Percentiles rank a stretch among this genome's conserved stretches.
Conservation (phyloP, 2,329 filamentous ascomycete genomes). For the Sporothrix mexicana region DNA sequence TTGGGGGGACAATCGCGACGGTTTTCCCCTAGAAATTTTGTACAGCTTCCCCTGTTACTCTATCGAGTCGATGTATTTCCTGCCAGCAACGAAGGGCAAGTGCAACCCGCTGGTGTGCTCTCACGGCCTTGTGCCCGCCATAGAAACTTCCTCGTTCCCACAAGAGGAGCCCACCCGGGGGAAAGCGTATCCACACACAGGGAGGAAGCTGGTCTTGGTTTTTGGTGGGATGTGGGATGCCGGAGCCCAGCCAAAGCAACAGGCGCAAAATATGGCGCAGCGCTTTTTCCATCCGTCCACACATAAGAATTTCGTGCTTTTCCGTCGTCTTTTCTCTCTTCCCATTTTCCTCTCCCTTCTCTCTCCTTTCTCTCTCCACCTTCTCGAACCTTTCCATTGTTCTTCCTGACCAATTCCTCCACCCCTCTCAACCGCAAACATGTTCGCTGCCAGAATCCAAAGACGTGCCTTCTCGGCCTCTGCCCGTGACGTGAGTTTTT, state of each 20-base stretch:
- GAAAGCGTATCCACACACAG: constrained; percentile 22
- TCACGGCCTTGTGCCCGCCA: constrained; percentile 7
- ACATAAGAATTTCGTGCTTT: constrained; percentile 29
- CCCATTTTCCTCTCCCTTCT: constrained; percentile 14
- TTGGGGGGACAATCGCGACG: not conserved
- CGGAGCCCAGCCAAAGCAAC: not conserved
- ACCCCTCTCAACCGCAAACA: constrained; percentile 51
- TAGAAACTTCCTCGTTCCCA: constrained; percentile 2
- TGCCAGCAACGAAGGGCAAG: constrained; percentile 1
- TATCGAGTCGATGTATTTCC: not conserved
- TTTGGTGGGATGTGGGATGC: constrained; percentile 16
- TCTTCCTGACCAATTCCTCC: constrained; percentile 1
- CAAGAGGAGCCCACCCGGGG: constrained; percentile 8
- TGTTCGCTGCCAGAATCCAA: constrained; percentile 78
- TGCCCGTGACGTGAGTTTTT: constrained; percentile 70
- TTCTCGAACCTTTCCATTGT: not conserved
- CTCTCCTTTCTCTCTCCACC: constrained; percentile 10
- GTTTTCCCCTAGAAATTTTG: not conserved
- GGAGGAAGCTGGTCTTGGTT: not conserved
- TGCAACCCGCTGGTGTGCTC: not conserved
- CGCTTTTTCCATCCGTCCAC: constrained; percentile 26
- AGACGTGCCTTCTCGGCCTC: constrained; percentile 82
- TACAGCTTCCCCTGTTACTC: constrained; percentile 5
- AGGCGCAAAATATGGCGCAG: constrained; percentile 32
- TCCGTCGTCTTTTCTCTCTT: constrained; percentile 30